Percentiles rank a stretch among this genome's conserved stretches.
phyloP scores from a whole-genome alignment of 208 protist species.

The Crithidia mellificae region DNA sequence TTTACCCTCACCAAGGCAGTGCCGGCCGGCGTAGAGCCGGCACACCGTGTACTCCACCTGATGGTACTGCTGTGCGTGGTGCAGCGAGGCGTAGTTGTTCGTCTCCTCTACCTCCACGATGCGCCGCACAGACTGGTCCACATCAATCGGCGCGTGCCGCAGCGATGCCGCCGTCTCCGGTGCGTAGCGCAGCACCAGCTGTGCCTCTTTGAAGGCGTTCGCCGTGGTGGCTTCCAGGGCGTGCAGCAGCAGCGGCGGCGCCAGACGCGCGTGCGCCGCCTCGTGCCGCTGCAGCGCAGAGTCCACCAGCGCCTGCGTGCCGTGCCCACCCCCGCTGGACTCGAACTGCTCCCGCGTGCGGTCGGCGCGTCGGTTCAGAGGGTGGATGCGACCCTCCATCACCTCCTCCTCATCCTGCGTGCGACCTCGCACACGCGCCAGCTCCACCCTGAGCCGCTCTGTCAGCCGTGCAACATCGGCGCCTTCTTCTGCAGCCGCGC shows the following conservation, averaged over 20 bases:
- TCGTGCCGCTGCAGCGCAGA: slow-evolving; percentile 59
- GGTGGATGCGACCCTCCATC: slow-evolving; percentile 51
- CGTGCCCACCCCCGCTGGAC: slow-evolving; percentile 79
- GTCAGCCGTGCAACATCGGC: neutral
- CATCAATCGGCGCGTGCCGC: slow-evolving; percentile 65
- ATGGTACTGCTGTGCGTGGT: slow-evolving; percentile 75
- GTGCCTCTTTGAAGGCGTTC: slow-evolving; percentile 85
- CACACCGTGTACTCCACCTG: slow-evolving; percentile 86
- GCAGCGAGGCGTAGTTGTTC: slow-evolving; percentile 78
- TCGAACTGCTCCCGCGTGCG: slow-evolving; percentile 69
- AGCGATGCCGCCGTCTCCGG: slow-evolving; percentile 54
- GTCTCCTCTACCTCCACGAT: slow-evolving; percentile 86
- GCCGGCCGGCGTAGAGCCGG: slow-evolving; percentile 60
- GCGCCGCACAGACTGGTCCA: slow-evolving; percentile 80
- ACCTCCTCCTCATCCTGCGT: slow-evolving; percentile 63
- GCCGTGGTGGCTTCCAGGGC: slow-evolving; percentile 37
- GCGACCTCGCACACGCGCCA: slow-evolving; percentile 30
- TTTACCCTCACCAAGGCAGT: slow-evolving; percentile 87
- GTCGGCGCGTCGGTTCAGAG: slow-evolving; percentile 66
- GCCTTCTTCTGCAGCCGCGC: neutral
- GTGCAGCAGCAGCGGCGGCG: slow-evolving; percentile 73
- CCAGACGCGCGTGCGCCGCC: slow-evolving; percentile 30
- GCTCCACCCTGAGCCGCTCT: slow-evolving; percentile 33
- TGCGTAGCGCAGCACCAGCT: slow-evolving; percentile 86
- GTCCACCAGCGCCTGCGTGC: slow-evolving; percentile 64